Conservation (phyloP, 1,284 basidiomycete species). For the Moesziomyces sp. region DNA sequence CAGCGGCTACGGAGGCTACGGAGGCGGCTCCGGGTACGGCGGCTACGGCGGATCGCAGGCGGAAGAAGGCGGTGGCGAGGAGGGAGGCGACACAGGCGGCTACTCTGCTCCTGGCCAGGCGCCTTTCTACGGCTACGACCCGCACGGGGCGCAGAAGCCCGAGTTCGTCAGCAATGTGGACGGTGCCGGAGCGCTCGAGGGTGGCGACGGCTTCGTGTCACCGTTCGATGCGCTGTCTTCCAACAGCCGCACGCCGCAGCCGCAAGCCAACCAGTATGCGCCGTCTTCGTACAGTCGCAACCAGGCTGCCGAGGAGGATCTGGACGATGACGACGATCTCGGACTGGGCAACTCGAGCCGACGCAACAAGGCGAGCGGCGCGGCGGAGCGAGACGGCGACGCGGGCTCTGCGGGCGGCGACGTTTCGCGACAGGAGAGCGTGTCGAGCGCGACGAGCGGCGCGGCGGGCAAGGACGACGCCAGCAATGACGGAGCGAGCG, state of each 20-base stretch:
- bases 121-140: conserved; percentile 60
- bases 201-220: conserved; percentile 75
- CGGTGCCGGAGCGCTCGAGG: conserved; percentile 32
- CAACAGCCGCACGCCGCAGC: conserved; percentile 36
- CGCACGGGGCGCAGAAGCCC: conserved; percentile 54
- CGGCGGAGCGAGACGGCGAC: background rate
- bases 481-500: conserved; percentile 12
- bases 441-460: conserved; percentile 18
- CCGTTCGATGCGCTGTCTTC: conserved; percentile 77
- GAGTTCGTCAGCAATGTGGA: conserved; percentile 66
- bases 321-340: conserved; percentile 80
- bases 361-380: conserved; percentile 26
- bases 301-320: conserved; percentile 12
- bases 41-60: conserved; percentile 21
- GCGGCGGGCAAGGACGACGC: conserved; percentile 14
- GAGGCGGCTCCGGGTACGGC: conserved; percentile 25
- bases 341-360: conserved; percentile 81
- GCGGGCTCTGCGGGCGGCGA: conserved; percentile 15
- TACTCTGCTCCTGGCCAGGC: conserved; percentile 19
- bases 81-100: conserved; percentile 19
- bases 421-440: conserved; percentile 20
- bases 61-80: conserved; percentile 16
- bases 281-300: conserved; percentile 16
- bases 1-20: conserved; percentile 26
- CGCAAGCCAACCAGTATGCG: conserved; percentile 36